These are phyloP conservation scores for Peribolospora kevripleyi DNA, from an alignment of 768 basidiomycete species.

Conservation along the genomic window DNA sequence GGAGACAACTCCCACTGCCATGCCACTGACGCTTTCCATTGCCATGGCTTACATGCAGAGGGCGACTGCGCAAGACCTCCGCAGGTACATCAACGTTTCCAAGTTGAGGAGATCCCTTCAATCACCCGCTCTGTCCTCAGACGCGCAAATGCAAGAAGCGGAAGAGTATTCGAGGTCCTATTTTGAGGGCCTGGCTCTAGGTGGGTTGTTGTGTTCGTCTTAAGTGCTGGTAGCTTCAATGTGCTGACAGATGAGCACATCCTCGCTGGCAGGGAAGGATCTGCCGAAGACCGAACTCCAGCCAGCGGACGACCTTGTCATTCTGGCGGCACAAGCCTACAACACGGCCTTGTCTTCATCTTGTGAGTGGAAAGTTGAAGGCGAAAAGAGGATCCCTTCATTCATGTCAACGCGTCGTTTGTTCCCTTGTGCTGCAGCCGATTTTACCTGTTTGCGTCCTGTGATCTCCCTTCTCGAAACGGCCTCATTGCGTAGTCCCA, in stretches of 20 bases:
- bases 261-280: constrained; percentile 22
- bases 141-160: constrained; percentile 33
- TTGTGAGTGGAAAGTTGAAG: constrained; percentile 4
- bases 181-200: constrained; percentile 40
- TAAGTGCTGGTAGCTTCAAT: background rate
- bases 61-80: constrained; percentile 30
- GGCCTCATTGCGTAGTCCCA: constrained; percentile 43
- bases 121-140: constrained; percentile 24
- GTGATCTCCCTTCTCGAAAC: constrained; percentile 47
- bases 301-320: constrained; percentile 58
- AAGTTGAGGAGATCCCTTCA: constrained; percentile 48
- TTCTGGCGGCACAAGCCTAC: constrained; percentile 45
- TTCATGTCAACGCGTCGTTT: background rate
- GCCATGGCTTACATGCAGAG: constrained; percentile 19
- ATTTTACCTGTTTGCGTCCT: constrained; percentile 36
- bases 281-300: constrained; percentile 58
- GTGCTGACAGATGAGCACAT: background rate
- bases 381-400: background rate
- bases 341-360: constrained; percentile 20
- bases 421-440: constrained; percentile 17
- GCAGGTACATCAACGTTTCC: constrained; percentile 42
- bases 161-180: constrained; percentile 36
- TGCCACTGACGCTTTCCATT: background rate
- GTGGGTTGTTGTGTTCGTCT: constrained; percentile 4
- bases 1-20: background rate